These are phyloP conservation scores for Gossypium stocksii DNA, from an alignment of 345 rosid species.

Conservation along the genomic window DNA sequence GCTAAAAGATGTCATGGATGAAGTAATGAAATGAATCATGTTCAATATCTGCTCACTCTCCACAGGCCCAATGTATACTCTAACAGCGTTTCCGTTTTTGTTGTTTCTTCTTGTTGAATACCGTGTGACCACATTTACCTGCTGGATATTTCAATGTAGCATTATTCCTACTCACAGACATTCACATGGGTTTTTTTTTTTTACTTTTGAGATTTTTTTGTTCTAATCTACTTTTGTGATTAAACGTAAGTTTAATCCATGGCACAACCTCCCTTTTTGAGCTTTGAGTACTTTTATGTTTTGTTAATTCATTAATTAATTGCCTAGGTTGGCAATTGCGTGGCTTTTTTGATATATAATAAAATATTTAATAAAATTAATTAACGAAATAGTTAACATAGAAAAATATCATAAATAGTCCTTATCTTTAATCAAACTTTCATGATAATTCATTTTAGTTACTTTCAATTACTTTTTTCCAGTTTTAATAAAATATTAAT, in stretches of 20 bases:
- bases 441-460: no score
- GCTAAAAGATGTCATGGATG: not conserved
- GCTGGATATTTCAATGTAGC: conserved; percentile 1
- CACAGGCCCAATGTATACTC: conserved; percentile 6
- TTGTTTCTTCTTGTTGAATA: not conserved
- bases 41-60: conserved; percentile 17
- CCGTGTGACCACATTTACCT: conserved; percentile 6
- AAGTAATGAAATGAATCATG: conserved; percentile 8
- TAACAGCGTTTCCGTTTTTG: not conserved
- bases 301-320: not conserved
- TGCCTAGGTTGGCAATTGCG: no score
- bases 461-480: no score
- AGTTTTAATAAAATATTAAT: no score
- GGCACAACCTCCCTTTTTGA: not conserved
- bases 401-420: no score
- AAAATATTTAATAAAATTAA: no score
- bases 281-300: not conserved
- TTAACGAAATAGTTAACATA: no score
- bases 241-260: not conserved
- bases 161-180: not conserved
- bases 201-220: not conserved
- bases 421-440: no score
- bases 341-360: no score
- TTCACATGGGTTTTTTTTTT: not conserved
- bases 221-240: not conserved